Evolutionary conservation across 768 basidiomycete genomes (phyloP).

Genomic region (Hemileccinum rubropunctum): DNA sequence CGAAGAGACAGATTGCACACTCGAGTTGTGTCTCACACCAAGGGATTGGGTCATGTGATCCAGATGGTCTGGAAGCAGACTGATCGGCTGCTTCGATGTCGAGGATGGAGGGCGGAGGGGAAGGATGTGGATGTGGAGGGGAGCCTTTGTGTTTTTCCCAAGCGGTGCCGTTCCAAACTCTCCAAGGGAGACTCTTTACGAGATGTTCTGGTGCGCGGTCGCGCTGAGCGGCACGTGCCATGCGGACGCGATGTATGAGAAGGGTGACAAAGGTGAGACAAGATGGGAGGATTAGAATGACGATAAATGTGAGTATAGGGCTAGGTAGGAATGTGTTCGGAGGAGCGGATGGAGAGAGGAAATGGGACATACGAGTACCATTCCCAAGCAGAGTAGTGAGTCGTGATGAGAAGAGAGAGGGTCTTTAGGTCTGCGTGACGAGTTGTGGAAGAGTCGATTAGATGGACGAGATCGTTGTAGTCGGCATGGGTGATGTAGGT

Average conservation of each 20-base stretch:
- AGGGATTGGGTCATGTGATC: slow-evolving; percentile 41
- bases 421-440: slow-evolving; percentile 77
- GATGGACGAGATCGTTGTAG: slow-evolving; percentile 63
- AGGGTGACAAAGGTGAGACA: slow-evolving; percentile 86
- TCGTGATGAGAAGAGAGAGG: slow-evolving; percentile 71
- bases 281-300: slow-evolving; percentile 88
- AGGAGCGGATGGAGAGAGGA: slow-evolving; percentile 1
- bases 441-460: slow-evolving; percentile 73
- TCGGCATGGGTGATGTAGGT: slow-evolving; percentile 88
- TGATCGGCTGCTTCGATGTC: slow-evolving; percentile 41
- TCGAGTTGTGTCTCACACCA: slow-evolving; percentile 85
- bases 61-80: slow-evolving; percentile 19
- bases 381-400: slow-evolving; percentile 83
- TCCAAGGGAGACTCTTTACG: slow-evolving; percentile 76
- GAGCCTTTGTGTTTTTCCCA: slow-evolving; percentile 70
- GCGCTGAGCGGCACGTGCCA: slow-evolving; percentile 74
- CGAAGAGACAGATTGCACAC: slow-evolving; percentile 90
- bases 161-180: slow-evolving; percentile 76
- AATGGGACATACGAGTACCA: slow-evolving; percentile 75
- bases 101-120: slow-evolving; percentile 24
- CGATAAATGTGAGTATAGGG: slow-evolving; percentile 81
- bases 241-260: slow-evolving; percentile 84
- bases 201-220: slow-evolving; percentile 82
- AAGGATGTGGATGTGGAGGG: slow-evolving; percentile 25
- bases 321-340: slow-evolving; percentile 35